phyloP scores from a whole-genome alignment of 331 rosid genomes.

The Malus hybrid region DNA sequence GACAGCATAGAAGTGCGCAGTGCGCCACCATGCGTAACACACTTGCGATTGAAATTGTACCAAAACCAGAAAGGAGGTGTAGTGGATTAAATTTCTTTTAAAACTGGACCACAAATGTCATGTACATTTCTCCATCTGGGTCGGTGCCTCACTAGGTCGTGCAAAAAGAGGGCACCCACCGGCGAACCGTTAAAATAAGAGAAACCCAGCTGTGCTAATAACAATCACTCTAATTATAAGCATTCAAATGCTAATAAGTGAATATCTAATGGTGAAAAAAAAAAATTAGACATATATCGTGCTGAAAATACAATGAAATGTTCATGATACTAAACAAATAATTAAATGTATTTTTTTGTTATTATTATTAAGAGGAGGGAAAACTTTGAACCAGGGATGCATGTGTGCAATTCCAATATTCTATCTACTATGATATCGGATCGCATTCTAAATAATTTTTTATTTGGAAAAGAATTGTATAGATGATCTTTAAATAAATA shows the following conservation, averaged over 20 bases:
- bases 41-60: not conserved
- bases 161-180: not conserved
- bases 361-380: too few species aligned
- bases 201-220: not conserved
- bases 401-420: accelerated
- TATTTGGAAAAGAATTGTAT: too few species aligned
- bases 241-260: too few species aligned
- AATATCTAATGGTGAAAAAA: too few species aligned
- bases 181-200: too few species aligned
- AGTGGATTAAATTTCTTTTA: not conserved
- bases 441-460: too few species aligned
- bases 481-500: too few species aligned
- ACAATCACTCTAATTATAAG: not conserved
- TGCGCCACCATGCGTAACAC: not conserved
- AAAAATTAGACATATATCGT: too few species aligned
- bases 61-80: not conserved
- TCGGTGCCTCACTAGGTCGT: not conserved
- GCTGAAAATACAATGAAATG: too few species aligned
- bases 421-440: too few species aligned
- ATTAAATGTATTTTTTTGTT: too few species aligned
- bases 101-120: not conserved
- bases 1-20: not conserved
- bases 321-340: too few species aligned
- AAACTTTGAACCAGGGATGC: accelerated
- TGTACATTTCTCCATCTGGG: not conserved